Conservation (phyloP, 371 early-diverging fungal species). For the Mortierella sp. region DNA sequence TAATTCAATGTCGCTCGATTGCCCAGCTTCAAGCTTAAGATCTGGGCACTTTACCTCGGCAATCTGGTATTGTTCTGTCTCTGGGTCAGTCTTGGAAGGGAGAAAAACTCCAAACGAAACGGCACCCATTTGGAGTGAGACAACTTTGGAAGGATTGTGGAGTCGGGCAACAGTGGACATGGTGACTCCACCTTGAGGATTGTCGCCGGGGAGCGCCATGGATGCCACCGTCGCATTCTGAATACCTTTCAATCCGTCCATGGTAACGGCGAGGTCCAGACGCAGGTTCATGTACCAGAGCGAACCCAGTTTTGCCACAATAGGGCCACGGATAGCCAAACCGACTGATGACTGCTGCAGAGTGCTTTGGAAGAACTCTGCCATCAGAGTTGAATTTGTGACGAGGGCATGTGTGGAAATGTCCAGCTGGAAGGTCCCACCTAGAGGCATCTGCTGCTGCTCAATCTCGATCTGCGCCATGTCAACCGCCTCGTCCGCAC, state of each 20-base stretch:
- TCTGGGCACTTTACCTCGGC: conserved; percentile 33
- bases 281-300: conserved; percentile 40
- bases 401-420: conserved; percentile 41
- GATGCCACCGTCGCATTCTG: conserved; percentile 41
- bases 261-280: conserved; percentile 12
- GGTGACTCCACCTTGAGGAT: conserved; percentile 44
- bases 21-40: conserved; percentile 28
- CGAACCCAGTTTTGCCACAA: conserved; percentile 23
- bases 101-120: conserved; percentile 49
- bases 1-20: conserved; percentile 21
- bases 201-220: conserved; percentile 36
- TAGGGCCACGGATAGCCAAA: conserved; percentile 26
- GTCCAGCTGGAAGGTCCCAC: conserved; percentile 22
- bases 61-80: conserved; percentile 38
- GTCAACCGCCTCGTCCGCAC: conserved; percentile 1
- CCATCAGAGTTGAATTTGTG: conserved; percentile 37
- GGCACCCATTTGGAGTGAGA: conserved; percentile 37
- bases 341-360: conserved; percentile 24
- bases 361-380: conserved; percentile 32
- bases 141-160: conserved; percentile 34
- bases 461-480: conserved; percentile 46
- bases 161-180: conserved; percentile 44
- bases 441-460: conserved; percentile 37
- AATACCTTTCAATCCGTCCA: conserved; percentile 47
- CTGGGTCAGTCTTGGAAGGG: conserved; percentile 31